Evolutionary conservation across 2,329 filamentous ascomycete genomes (phyloP).

Genomic region (Fusarium sororula): DNA sequence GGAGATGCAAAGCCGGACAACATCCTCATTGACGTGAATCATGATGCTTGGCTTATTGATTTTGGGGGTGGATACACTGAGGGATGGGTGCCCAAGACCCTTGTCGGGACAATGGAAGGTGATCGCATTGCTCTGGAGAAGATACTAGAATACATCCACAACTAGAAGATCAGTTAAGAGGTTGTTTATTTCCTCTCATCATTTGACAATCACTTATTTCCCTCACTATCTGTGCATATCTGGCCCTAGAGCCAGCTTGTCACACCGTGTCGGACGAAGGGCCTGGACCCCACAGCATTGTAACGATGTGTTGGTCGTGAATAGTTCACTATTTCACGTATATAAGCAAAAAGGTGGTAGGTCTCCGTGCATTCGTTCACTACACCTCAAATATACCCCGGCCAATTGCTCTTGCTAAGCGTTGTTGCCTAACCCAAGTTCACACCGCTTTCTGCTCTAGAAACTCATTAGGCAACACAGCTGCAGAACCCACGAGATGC

Average conservation of each 20-base stretch:
- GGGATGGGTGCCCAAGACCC: neutral
- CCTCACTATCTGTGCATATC: neutral
- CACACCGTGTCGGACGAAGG: neutral
- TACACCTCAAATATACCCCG: neutral
- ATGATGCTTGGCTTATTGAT: slow-evolving; percentile 1
- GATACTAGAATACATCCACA: neutral
- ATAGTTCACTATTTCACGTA: neutral
- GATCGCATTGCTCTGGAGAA: neutral
- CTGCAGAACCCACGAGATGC: neutral
- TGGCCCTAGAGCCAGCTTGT: too few species aligned
- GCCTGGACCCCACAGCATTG: neutral
- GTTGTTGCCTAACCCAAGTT: neutral
- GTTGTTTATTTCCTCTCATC: fast-evolving
- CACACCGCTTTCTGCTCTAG: neutral
- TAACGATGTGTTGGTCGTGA: neutral
- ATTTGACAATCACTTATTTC: fast-evolving
- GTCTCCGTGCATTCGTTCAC: neutral
- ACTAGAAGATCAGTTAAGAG: neutral
- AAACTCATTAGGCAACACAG: neutral
- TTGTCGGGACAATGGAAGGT: neutral
- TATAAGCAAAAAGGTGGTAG: neutral
- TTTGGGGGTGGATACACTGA: neutral
- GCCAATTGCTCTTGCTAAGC: neutral
- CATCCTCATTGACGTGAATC: neutral
- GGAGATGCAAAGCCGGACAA: neutral